Evolutionary conservation across 441 rosid genomes (phyloP), one percentile per base, ranked within the genome.

Genomic region (Populus hybrid): DNA sequence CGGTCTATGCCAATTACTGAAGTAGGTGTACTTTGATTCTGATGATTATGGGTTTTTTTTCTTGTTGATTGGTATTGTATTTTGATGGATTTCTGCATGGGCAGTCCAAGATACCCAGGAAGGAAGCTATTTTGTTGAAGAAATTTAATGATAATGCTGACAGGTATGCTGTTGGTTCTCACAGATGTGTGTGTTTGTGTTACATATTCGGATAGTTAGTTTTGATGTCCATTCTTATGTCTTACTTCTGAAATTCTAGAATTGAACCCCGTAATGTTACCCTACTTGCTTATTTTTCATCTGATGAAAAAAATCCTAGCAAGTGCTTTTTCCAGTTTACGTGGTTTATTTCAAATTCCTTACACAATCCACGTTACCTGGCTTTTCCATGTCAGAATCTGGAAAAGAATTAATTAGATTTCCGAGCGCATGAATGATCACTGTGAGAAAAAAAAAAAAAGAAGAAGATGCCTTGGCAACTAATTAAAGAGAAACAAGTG

Each of bases 71-170:
- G 53, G 24, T 3, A 9, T 23, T 65, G 23, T 65, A 21, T 14
- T 9, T 68, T 67, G 71, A 42, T 50, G 56, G 3, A 74, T 59
- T 23, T 31, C 56, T 29, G 75, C 24, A n/a, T 16, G 68, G 56
- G 78, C 90, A 95, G 99, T 90, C 96, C 3, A 96, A 96, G 88
- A 82, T 80, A 77, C 91, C 99, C 0, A 88, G 97, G 76, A 96
- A 90, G 82, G 98, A 96, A 64, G 97, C 98, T 35, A 77, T 94
- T 50, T 75, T 92, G 76, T 71, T 81, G 83, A 91, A 92, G 79
- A 92, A 96, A 80, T 83, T 92, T 75, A 93, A 94, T 80, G 98
- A 93, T 68, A 84, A 89, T 67, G 90, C 90, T 61, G 94, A 91
- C 86, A 88, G 97, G 99, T 96, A 74, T 74, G 81, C 12, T 33